A percentile compares a stretch with the other conserved stretches of the same genome.
These are phyloP conservation scores for Malus orientalis DNA, from an alignment of 306 rosid species.

Conservation along the genomic window DNA sequence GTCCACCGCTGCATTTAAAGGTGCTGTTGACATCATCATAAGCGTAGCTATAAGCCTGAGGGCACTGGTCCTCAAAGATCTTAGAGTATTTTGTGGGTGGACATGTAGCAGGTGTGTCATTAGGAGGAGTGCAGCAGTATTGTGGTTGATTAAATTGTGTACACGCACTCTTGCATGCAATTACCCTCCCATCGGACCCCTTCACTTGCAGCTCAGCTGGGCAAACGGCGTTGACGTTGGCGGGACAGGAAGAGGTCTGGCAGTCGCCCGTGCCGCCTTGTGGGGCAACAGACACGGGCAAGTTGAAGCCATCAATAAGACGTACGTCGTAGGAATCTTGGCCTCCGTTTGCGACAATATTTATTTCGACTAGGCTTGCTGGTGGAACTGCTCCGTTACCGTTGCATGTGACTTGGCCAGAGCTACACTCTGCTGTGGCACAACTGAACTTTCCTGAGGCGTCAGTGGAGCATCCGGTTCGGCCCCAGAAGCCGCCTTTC, in stretches of 20 bases:
- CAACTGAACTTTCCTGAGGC: constrained; percentile 6
- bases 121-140: constrained; percentile 42
- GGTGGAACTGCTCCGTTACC: constrained; percentile 5
- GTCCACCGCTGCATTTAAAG: constrained; percentile 40
- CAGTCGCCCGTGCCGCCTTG: constrained; percentile 7
- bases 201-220: background rate
- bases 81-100: constrained; percentile 33
- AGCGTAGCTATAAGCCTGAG: constrained; percentile 64
- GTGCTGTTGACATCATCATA: constrained; percentile 41
- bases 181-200: constrained; percentile 10
- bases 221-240: constrained; percentile 2
- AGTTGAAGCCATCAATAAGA: constrained; percentile 13
- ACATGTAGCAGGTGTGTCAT: constrained; percentile 12
- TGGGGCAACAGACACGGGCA: background rate
- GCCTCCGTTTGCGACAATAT: background rate
- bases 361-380: constrained; percentile 7
- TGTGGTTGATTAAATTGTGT: background rate
- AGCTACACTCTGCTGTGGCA: constrained; percentile 19
- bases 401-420: constrained; percentile 3
- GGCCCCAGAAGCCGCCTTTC: constrained; percentile 17
- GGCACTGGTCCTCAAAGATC: constrained; percentile 46
- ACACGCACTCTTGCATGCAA: constrained; percentile 34
- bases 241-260: background rate
- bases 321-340: constrained; percentile 24
- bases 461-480: constrained; percentile 4